Base-by-base conservation (phyloP, 1,284 basidiomycete genomes). In the Sporisorium graminicola region DNA sequence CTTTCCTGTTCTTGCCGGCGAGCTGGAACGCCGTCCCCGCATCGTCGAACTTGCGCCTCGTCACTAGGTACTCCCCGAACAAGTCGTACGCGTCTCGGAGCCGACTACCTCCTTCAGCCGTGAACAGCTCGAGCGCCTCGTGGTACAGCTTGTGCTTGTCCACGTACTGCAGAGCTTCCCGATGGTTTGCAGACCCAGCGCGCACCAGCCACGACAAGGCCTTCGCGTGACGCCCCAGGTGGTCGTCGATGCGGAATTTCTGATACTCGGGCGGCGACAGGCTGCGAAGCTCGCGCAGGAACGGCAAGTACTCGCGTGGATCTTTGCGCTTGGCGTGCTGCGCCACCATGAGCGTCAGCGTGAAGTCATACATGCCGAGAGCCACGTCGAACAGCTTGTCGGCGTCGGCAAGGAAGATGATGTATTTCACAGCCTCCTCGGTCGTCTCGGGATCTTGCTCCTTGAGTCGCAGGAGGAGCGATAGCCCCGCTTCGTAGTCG, bases 311-410 rank as follows among this genome's bases (percentile, higher is more conserved):
- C 86, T 99, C 97, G 80, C 95, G 90, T 8, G 97, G 97, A 86
- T 99, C 96, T 93, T 97, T 82, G 33, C 95, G 96, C 86, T 98
- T 95, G 37, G 95, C 93, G 82, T 98, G 93, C 85, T 99, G 97
- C 1, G 97, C 96, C 40, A 99, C 90, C 91, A 99, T 92, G 35
- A 99, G 88, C 2, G 98, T 95, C 2, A 99, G 88, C 24, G 93
- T 91, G 87, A 99, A 98, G 86, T 99, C 94, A 86, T 99, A 99
- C 94, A 98, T 98, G 26, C 97, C 96, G 26, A 99, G 89, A 1
- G 97, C 97, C 6, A 93, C 93, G 84, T 98, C 91, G 87, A 95
- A 99, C 3, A 99, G 89, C 71, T 90, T 90, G 80, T 99, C 91
- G 0, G 95, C 94, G 82, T 98, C 94, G 18, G 94, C 94, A 33